Conservation (phyloP, 768 basidiomycete genomes). For the Trametes sanguinea region DNA sequence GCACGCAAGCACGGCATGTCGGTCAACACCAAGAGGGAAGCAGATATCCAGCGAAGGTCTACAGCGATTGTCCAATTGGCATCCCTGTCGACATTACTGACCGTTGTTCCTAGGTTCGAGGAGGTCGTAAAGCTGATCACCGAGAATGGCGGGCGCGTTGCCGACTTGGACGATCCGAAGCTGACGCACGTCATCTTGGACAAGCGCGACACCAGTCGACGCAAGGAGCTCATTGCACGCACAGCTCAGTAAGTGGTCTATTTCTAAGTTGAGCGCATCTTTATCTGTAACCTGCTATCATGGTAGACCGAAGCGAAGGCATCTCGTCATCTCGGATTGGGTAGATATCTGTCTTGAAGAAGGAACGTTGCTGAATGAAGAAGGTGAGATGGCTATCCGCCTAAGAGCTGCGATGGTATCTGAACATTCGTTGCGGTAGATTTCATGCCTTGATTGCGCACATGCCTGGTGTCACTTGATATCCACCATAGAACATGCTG, state of each 20-base stretch:
- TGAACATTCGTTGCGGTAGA: not conserved
- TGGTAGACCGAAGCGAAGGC: constrained; percentile 74
- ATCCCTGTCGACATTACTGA: not conserved
- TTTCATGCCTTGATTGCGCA: not conserved
- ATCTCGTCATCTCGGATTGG: constrained; percentile 77
- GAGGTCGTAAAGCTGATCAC: constrained; percentile 53
- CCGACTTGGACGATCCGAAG: constrained; percentile 69
- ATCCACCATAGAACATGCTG: too few relatives aligned
- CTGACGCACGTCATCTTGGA: constrained; percentile 87
- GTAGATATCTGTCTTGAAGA: constrained; percentile 82
- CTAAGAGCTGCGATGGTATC: not conserved
- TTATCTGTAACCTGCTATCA: not conserved
- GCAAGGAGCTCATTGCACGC: constrained; percentile 65
- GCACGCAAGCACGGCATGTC: constrained; percentile 65
- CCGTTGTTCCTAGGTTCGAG: constrained; percentile 49
- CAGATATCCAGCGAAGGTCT: constrained; percentile 56
- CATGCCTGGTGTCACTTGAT: too few relatives aligned
- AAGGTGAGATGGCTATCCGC: constrained; percentile 51
- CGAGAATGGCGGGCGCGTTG: constrained; percentile 73
- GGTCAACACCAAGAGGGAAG: constrained; percentile 54
- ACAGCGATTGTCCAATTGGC: too few relatives aligned
- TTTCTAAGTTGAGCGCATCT: not conserved
- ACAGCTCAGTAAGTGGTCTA: constrained; percentile 62
- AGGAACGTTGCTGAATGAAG: constrained; percentile 80
- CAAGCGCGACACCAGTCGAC: constrained; percentile 76